These are phyloP conservation scores for Collybia nuda DNA, from an alignment of 768 basidiomycete genomes.

Conservation along the genomic window DNA sequence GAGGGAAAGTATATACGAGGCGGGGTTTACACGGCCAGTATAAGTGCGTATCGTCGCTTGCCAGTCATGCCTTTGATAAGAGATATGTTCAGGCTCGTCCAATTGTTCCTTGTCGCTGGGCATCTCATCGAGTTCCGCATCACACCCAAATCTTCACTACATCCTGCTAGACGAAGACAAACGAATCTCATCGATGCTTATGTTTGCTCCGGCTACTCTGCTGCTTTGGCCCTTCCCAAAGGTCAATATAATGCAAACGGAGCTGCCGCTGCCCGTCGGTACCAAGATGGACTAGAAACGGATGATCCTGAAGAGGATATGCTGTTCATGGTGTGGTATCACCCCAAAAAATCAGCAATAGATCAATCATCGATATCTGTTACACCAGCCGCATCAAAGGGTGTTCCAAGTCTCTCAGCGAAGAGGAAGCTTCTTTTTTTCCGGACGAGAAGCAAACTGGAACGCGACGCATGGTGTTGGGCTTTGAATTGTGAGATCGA, in stretches of 20 bases:
- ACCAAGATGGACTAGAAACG: slow-evolving; percentile 87
- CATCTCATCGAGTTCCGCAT: slow-evolving; percentile 74
- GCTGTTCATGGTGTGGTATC: slow-evolving; percentile 80
- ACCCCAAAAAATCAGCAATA: slow-evolving; percentile 29
- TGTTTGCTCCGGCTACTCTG: slow-evolving; percentile 84
- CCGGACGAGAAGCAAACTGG: slow-evolving; percentile 77
- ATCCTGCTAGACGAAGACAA: slow-evolving; percentile 52
- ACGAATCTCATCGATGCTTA: slow-evolving; percentile 74
- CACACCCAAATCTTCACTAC: slow-evolving; percentile 53
- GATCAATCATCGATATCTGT: slow-evolving; percentile 20
- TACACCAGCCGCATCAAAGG: slow-evolving; percentile 23
- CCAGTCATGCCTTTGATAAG: slow-evolving; percentile 1
- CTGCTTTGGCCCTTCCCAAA: slow-evolving; percentile 60
- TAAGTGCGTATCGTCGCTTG: slow-evolving; percentile 48
- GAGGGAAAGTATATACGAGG: slow-evolving; percentile 73
- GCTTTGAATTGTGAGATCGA: slow-evolving; percentile 91
- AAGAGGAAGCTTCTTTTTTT: slow-evolving; percentile 66
- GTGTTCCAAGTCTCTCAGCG: slow-evolving; percentile 50
- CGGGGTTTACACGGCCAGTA: slow-evolving; percentile 75
- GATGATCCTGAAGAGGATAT: slow-evolving; percentile 88
- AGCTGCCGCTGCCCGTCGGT: slow-evolving; percentile 63
- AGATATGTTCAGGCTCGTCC: slow-evolving; percentile 48
- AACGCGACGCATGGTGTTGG: slow-evolving; percentile 95
- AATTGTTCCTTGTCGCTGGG: slow-evolving; percentile 75
- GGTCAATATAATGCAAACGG: slow-evolving; percentile 62